phyloP scores from a whole-genome alignment of 208 protist genomes.

The Acanthamoeba lugdunensis region DNA sequence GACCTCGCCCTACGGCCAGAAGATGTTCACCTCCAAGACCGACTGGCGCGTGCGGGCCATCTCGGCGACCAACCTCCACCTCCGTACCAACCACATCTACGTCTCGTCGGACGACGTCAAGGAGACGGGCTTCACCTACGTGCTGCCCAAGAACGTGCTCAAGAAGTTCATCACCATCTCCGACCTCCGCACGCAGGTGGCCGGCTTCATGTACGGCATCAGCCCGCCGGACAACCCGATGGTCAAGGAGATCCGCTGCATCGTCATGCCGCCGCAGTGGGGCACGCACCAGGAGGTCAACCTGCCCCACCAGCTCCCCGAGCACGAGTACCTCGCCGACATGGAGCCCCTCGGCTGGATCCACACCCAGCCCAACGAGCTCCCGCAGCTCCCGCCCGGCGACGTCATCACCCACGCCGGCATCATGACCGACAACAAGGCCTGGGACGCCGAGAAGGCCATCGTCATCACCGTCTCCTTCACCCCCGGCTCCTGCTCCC shows the following conservation, averaged over 20 bases:
- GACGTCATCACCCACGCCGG: slow-evolving; percentile 91
- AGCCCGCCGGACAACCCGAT: slow-evolving; percentile 91
- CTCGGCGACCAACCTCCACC: slow-evolving; percentile 92
- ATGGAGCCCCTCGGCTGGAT: slow-evolving; percentile 95
- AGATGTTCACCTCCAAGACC: slow-evolving; percentile 89
- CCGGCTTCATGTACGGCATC: slow-evolving; percentile 93
- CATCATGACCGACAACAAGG: slow-evolving; percentile 89
- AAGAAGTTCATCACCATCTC: slow-evolving; percentile 94
- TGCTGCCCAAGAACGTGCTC: slow-evolving; percentile 95
- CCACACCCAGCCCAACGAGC: slow-evolving; percentile 94
- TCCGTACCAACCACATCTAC: slow-evolving; percentile 95
- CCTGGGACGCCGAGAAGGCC: slow-evolving; percentile 91
- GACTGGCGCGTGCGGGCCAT: slow-evolving; percentile 96
- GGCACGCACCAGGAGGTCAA: slow-evolving; percentile 91
- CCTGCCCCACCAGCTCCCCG: slow-evolving; percentile 90
- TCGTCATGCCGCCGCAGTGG: slow-evolving; percentile 95
- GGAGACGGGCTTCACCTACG: slow-evolving; percentile 93
- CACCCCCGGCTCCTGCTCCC: slow-evolving; percentile 92
- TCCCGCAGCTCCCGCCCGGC: slow-evolving; percentile 89
- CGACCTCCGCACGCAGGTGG: slow-evolving; percentile 95
- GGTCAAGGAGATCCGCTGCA: slow-evolving; percentile 94
- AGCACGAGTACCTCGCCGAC: slow-evolving; percentile 91
- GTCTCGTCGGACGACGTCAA: slow-evolving; percentile 91
- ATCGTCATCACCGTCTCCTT: slow-evolving; percentile 91
- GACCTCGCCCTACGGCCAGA: slow-evolving; percentile 92